Base-by-base conservation (phyloP, 345 rosid genomes). In the Acer negundo region DNA sequence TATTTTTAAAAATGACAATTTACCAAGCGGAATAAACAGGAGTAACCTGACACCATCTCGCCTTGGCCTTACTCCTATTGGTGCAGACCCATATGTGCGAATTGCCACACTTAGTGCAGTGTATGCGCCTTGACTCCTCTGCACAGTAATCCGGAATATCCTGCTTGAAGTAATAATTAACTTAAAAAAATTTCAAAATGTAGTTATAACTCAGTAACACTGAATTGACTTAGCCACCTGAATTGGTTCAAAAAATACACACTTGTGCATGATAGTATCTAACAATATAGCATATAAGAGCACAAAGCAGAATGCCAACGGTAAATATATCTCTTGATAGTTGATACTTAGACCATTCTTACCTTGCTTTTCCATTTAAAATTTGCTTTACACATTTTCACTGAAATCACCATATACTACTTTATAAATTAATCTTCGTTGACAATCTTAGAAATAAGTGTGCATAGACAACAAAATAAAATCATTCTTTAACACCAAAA, bases 31-130 rank as follows among this genome's bases (percentile, higher is more conserved):
- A 47, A 56, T 38, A 46, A 49, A 47, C n/a, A 79, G 79, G 62
- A 73, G 85, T 64, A 56, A 93, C 99, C 97, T 92, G 97, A 79
- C 99, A 96, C 99, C 99, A 96, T 88, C 99, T 90, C 74, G 98
- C 99, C 76, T 89, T 92, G 82, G 90, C 82, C 85, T 91, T 94
- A 75, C 85, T 83, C 83, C 97, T 88, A 80, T 83, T 94, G 22
- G 99, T 96, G 83, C 99, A 94, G 61, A 96, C 86, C 99, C 99
- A 94, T 86, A 94, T 83, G 80, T 96, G 99, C 79, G 95, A 92
- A 77, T 89, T 82, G 67, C 97, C 91, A 71, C 99, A 96, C 80
- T 90, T 94, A 31, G 99, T 92, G 89, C 99, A 96, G 51, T 96
- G 98, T 82, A 96, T 94, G 72, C 94, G 86, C 85, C 99, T 94